Evolutionary conservation across 306 rosid species (phyloP).

Genomic region (Vigna radiata): DNA sequence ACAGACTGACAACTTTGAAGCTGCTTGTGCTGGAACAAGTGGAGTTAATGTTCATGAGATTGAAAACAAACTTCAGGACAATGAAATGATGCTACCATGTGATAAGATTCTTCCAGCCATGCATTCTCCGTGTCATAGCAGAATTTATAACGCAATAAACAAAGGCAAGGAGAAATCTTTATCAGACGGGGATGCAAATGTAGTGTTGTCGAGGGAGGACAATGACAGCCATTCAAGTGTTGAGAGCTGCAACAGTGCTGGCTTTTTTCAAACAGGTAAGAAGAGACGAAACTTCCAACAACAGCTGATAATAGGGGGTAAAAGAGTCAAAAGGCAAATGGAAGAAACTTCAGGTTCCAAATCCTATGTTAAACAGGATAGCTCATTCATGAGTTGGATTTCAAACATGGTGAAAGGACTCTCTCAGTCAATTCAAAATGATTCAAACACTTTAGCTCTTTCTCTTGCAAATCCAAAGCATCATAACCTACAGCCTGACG

Average conservation of each 20-base stretch:
- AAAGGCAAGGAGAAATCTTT: constrained; percentile 81
- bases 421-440: constrained; percentile 57
- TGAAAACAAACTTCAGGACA: constrained; percentile 50
- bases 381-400: constrained; percentile 95
- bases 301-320: constrained; percentile 60
- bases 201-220: constrained; percentile 54
- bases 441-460: constrained; percentile 56
- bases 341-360: constrained; percentile 57
- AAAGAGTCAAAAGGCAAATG: constrained; percentile 59
- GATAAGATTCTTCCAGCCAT: constrained; percentile 46
- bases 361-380: constrained; percentile 60
- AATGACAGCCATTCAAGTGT: constrained; percentile 83
- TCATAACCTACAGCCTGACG: constrained; percentile 42
- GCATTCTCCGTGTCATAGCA: constrained; percentile 58
- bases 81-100: constrained; percentile 34
- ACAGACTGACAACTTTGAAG: constrained; percentile 40
- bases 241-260: constrained; percentile 78
- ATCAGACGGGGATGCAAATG: constrained; percentile 57
- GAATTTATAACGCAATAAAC: constrained; percentile 43
- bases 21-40: constrained; percentile 44
- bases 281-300: constrained; percentile 64
- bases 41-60: constrained; percentile 39
- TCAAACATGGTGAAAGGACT: constrained; percentile 80
- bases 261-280: constrained; percentile 54
- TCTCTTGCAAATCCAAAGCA: constrained; percentile 50